Percentiles rank a stretch among this genome's conserved stretches.
phyloP scores from a whole-genome alignment of 495 filamentous ascomycete species.

The Rostrohypoxylon terebratum region DNA sequence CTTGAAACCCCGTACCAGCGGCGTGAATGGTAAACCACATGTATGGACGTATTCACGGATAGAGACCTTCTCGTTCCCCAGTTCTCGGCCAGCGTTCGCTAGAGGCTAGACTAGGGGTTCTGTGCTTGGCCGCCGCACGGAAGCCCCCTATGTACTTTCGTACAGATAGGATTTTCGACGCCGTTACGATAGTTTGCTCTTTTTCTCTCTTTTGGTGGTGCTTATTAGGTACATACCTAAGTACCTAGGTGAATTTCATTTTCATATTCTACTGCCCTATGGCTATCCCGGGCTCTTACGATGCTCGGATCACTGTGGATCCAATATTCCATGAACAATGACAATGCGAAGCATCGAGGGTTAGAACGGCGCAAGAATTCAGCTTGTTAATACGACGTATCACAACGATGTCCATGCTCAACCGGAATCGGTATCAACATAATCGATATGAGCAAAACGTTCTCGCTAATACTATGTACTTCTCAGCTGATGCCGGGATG shows the following conservation, averaged over 20 bases:
- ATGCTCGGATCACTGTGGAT: conserved; percentile 19
- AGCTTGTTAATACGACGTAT: conserved; percentile 15
- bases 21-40: background rate
- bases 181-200: conserved; percentile 15
- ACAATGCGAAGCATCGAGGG: conserved; percentile 13
- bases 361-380: conserved; percentile 3
- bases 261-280: conserved; percentile 15
- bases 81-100: conserved; percentile 25
- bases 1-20: conserved; percentile 8
- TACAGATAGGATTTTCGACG: background rate
- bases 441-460: conserved; percentile 12
- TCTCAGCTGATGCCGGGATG: conserved; percentile 17
- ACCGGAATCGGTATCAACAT: conserved; percentile 27
- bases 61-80: conserved; percentile 16
- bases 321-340: conserved; percentile 6
- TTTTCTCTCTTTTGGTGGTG: background rate
- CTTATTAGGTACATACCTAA: too few species aligned
- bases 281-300: conserved; percentile 19
- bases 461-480: background rate
- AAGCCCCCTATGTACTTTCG: conserved; percentile 18
- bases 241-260: too few species aligned
- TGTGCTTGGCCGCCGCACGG: conserved; percentile 31
- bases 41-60: conserved; percentile 4
- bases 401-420: conserved; percentile 1
- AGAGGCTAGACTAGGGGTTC: conserved; percentile 17